Base-by-base conservation (phyloP, 176 grass and related monocot genomes). In the Aegilops sharonensis region DNA sequence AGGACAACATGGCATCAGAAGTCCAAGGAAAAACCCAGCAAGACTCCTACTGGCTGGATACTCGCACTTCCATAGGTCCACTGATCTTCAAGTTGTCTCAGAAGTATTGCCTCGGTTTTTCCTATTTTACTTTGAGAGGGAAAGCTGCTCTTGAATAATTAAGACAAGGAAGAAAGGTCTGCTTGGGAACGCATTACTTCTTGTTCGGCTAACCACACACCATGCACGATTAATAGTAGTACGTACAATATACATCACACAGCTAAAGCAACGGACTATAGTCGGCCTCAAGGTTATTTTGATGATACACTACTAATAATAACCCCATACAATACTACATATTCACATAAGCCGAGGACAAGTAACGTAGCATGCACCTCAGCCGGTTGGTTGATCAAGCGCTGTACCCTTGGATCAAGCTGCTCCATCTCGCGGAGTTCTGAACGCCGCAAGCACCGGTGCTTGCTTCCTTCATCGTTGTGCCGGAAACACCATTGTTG, bases 381-480 rank as follows among this genome's bases (percentile, higher is more conserved):
- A 75, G 40, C 62, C 23, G 11, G 68, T 88, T 85, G 43, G 74
- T 91, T 80, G 43, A 85, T 97, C 95, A 97, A 86, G 92, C 91
- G 45, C 93, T 94, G 77, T 93, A 89, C 11, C 89, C 93, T 42
- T 67, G 74, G 35, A 62, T 56, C 70, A 90, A 66, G 0, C 88
- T 79, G 68, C 87, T 95, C 93, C 84, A 98, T 76, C 57, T 92
- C 7, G 75, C 84, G 6, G 81, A 85, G 78, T 76, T 92, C 35
- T 88, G 87, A 50, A 76, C 74, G 36, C 78, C 77, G 68, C 93
- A 98, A 29, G 85, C 42, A 64, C 47, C 43, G 72, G 72, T 67
- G 77, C 83, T 87, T 45, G 88, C 93, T 64, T 71, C 84, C 62
- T 89, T 75, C 93, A 95, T 94, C 37, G 65, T 32, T 12, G 82